A percentile compares a stretch with the other conserved stretches of the same genome.
Conservation (phyloP, 805 yeast species). For the Ogataea henricii region DNA sequence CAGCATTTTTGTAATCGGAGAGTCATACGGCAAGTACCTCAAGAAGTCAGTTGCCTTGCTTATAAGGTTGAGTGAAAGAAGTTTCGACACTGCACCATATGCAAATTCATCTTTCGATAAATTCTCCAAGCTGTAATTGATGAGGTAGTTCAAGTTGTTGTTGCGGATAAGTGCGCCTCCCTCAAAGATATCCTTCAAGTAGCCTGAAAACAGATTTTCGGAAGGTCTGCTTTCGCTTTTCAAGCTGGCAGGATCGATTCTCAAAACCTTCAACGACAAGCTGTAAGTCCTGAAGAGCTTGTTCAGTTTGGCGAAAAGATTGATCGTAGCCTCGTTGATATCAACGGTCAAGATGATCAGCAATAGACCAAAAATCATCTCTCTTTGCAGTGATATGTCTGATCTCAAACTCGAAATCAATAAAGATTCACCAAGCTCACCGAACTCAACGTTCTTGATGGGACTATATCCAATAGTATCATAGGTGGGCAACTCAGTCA, state of each 20-base stretch:
- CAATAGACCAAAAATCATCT: constrained; percentile 28
- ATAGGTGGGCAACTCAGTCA: constrained; percentile 34
- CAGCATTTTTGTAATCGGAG: constrained; percentile 28
- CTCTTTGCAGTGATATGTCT: constrained; percentile 21
- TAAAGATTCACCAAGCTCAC: constrained; percentile 27
- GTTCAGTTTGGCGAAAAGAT: constrained; percentile 23
- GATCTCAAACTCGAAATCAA: constrained; percentile 23
- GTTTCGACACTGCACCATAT: constrained; percentile 25
- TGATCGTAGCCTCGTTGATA: constrained; percentile 29
- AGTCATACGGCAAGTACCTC: constrained; percentile 22
- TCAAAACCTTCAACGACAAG: constrained; percentile 9
- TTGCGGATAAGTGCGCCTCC: constrained; percentile 30
- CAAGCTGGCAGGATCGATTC: constrained; percentile 7
- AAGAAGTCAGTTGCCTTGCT: constrained; percentile 18
- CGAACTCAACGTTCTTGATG: constrained; percentile 24
- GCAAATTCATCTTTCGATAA: constrained; percentile 24
- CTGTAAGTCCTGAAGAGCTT: constrained; percentile 16
- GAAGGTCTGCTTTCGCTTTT: not conserved
- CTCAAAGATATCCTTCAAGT: constrained; percentile 19
- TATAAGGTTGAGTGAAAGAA: constrained; percentile 16
- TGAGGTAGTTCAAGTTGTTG: constrained; percentile 27
- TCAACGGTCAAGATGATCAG: constrained; percentile 36
- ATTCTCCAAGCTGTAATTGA: constrained; percentile 17
- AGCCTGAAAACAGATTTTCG: constrained; percentile 13
- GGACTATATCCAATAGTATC: constrained; percentile 22